Base-by-base conservation (phyloP, 2,329 filamentous ascomycete genomes). In the Colletotrichum australisinense region DNA sequence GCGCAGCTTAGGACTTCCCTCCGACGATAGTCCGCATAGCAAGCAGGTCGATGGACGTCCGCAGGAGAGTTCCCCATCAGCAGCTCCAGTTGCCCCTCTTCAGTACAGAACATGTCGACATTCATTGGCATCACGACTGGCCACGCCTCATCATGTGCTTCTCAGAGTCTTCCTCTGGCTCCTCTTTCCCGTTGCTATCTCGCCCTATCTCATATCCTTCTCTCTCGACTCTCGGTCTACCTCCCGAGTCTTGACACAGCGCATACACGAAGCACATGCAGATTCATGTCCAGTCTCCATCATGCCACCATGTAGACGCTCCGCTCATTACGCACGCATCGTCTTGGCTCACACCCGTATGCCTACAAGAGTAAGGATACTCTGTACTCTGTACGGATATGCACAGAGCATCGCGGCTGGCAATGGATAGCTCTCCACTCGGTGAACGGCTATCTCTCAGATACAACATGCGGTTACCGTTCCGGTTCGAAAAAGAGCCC, bases 281-380 rank as follows among this genome's bases (percentile, higher is more conserved):
- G 64, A 24, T 42, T 67, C 38, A 14, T 19, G 52, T 52, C 24
- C 32, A 24, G 35, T 49, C 22, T 14, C 28, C 19, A 52, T 30
- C 28, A 49, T 22, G 42, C 42, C 42, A 49, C 19, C 19, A 49
- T 22, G 42, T 4, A 30, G 19, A 38, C 26, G n/a, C 8, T 62
- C 57, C 57, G 46, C 49, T 35, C 14, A 68, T 68, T 68, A 63
- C 66, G 66, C 66, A 69, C 35, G 63, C 67, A 49, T 38, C 67
- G 22, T 52, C 60, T 65, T 69, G 67, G 67, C 60, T 55, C 16
- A 24, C 22, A 3, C 32, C 28, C 28, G 14, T n/a, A 11, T 35
- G 16, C 56, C 56, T 35, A 59, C 56, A 19, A 49, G 42, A 49
- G 42, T n/a, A 49, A n/a, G 42, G 19, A 49, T 49, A 9, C 42